phyloP scores from a whole-genome alignment of 2,329 filamentous ascomycete species.

The Clonostachys solani region DNA sequence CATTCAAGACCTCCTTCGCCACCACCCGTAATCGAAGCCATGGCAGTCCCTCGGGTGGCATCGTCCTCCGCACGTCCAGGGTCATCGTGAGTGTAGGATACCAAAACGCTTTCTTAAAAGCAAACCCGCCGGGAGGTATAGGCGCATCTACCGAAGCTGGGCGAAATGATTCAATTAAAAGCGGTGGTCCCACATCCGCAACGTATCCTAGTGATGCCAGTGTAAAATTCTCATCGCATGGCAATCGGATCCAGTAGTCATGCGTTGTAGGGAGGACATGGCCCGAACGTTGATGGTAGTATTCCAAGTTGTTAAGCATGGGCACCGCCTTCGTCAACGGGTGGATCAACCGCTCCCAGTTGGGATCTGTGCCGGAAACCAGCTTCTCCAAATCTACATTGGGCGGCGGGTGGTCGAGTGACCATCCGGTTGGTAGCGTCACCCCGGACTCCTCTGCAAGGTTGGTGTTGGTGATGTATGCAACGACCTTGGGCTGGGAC shows the following conservation, averaged over 20 bases:
- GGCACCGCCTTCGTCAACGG: slow-evolving; percentile 3
- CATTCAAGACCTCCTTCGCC: slow-evolving; percentile 64
- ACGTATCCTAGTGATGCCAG: slow-evolving; percentile 61
- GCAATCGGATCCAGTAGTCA: slow-evolving; percentile 56
- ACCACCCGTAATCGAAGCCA: slow-evolving; percentile 66
- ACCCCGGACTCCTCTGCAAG: slow-evolving; percentile 23
- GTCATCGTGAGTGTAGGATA: slow-evolving; percentile 74
- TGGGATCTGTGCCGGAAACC: slow-evolving; percentile 12
- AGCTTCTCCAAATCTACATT: slow-evolving; percentile 17
- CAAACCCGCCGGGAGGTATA: slow-evolving; percentile 9
- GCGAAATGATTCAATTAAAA: slow-evolving; percentile 52
- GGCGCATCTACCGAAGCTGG: slow-evolving; percentile 15
- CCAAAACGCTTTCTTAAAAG: slow-evolving; percentile 47
- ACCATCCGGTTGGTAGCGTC: slow-evolving; percentile 17
- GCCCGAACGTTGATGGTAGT: slow-evolving; percentile 15
- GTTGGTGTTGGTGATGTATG: slow-evolving; percentile 32
- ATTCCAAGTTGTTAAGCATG: slow-evolving; percentile 19
- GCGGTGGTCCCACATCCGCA: slow-evolving; percentile 61
- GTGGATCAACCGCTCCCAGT: slow-evolving; percentile 16
- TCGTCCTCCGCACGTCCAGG: slow-evolving; percentile 69
- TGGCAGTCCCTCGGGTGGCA: slow-evolving; percentile 65
- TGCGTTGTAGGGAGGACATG: slow-evolving; percentile 7
- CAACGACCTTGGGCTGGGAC: slow-evolving; percentile 22
- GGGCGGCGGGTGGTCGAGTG: slow-evolving; percentile 9
- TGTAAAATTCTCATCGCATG: slow-evolving; percentile 56